Base-by-base conservation (phyloP, 257 asterid genomes). In the Ballota nigra region DNA sequence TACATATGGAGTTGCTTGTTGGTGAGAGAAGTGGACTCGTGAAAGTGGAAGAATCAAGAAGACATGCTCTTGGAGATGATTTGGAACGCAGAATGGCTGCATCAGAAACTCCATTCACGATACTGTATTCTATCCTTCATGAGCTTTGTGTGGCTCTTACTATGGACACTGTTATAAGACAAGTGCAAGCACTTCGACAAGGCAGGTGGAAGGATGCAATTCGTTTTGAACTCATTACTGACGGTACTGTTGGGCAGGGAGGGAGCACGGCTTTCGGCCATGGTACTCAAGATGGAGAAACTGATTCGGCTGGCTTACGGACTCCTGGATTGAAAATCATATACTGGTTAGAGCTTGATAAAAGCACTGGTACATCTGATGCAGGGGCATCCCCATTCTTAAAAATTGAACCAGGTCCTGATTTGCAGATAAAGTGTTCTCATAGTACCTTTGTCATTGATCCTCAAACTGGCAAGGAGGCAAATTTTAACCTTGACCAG, bases 121-220 rank as follows among this genome's bases (percentile, higher is more conserved):
- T 79, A 41, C 79, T 95, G 63, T 95, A 95, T 84, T 78, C 95
- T 26, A 84, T 95, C 75, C 92, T 95, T 65, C 99, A 95, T 71
- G 99, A 95, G 80, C 86, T 95, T 20, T 95, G 97, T 77, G 85
- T 92, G 76, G 95, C 99, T 41, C 97, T 95, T 75, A 74, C 88
- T 36, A 95, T 95, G 99, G 99, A 95, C 84, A 95, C 98, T 74
- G 96, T 95, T 74, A 83, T 87, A 80, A 85, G 96, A 77, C 99
- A 95, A 87, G 97, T 92, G 81, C 94, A 88, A 70, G 76, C 87
- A 72, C 98, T 95, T 77, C 85, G 90, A 63, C 94, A 83, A 77
- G 99, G 98, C 76, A 82, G 97, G 69, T 95, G 99, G 99, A 90
- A 89, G 76, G 98, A 92, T 81, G 97, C 98, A 53, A 95, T 95